Evolutionary conservation across 805 yeast genomes (phyloP).

Genomic region (Ogataea polymorpha): DNA sequence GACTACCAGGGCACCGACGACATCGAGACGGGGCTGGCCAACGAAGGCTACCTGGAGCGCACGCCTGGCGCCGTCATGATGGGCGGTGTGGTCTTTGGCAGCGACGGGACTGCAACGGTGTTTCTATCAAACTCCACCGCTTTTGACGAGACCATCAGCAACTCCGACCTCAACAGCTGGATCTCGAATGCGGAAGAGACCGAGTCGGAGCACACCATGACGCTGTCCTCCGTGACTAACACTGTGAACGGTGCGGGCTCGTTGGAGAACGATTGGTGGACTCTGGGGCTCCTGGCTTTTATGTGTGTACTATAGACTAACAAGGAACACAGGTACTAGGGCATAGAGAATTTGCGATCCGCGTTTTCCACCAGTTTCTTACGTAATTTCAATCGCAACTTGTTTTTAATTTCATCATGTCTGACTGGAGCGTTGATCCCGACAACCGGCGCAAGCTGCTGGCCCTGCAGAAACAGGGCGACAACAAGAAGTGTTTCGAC

Average conservation of each 20-base stretch:
- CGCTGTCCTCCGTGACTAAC: conserved; percentile 21
- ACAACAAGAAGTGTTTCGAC: conserved; percentile 87
- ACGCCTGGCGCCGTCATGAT: conserved; percentile 48
- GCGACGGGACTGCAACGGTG: conserved; percentile 57
- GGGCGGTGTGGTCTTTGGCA: conserved; percentile 72
- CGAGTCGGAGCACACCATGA: conserved; percentile 15
- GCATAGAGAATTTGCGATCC: not conserved
- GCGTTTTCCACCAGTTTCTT: too few relatives aligned
- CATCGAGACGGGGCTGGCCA: conserved; percentile 57
- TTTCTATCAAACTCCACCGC: conserved; percentile 54
- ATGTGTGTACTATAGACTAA: conserved; percentile 1
- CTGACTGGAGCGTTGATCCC: conserved; percentile 89
- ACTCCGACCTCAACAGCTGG: conserved; percentile 45
- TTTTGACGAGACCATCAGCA: conserved; percentile 44
- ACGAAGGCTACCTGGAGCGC: conserved; percentile 56
- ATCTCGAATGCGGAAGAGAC: conserved; percentile 31
- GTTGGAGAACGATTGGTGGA: conserved; percentile 1
- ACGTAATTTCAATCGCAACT: too few relatives aligned
- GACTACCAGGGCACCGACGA: conserved; percentile 71
- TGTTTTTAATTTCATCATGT: conserved; percentile 28
- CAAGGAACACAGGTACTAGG: too few relatives aligned
- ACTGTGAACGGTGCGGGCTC: conserved; percentile 7
- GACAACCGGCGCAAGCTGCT: conserved; percentile 79
- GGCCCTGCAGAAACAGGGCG: conserved; percentile 76
- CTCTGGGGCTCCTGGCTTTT: not conserved